Evolutionary conservation across 2,329 filamentous ascomycete species (phyloP).

Genomic region (Arthrobotrys sphaeroides): DNA sequence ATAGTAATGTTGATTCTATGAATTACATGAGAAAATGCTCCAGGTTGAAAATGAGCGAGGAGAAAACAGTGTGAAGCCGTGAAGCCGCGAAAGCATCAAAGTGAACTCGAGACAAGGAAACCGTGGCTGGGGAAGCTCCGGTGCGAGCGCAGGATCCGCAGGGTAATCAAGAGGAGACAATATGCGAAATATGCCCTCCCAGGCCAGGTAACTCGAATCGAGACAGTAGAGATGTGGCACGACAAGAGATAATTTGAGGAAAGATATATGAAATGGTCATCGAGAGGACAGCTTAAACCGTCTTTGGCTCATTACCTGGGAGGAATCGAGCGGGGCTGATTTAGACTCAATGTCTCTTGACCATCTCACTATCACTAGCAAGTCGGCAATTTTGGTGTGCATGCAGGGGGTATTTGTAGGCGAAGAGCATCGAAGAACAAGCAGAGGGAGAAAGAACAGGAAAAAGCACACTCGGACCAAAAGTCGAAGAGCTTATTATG

Average conservation of each 20-base stretch:
- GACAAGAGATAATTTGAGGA: conserved; percentile 15
- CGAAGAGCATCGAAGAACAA: conserved; percentile 49
- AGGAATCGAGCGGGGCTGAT: conserved; percentile 51
- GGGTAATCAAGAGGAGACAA: not conserved
- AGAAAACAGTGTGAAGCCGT: conserved; percentile 6
- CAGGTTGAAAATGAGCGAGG: conserved; percentile 37
- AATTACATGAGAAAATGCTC: conserved; percentile 53
- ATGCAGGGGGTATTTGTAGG: conserved; percentile 53
- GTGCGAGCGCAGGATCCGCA: not conserved
- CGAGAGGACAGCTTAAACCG: conserved; percentile 26
- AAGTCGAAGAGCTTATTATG: conserved; percentile 10
- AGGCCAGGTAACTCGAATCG: conserved; percentile 19
- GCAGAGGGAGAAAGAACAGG: conserved; percentile 17
- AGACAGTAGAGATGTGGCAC: conserved; percentile 17
- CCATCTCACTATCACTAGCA: conserved; percentile 46
- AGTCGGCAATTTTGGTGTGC: conserved; percentile 52
- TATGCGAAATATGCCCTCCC: not conserved
- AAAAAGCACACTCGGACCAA: conserved; percentile 20
- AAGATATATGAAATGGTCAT: conserved; percentile 10
- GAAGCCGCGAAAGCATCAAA: conserved; percentile 2
- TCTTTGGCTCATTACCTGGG: conserved; percentile 22
- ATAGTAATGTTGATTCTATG: conserved; percentile 59
- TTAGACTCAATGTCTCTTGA: conserved; percentile 48
- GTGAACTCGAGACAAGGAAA: not conserved
- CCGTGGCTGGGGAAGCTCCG: not conserved